These are phyloP conservation scores for Botryotinia calthae DNA, from an alignment of 2,329 filamentous ascomycete species.

Conservation along the genomic window DNA sequence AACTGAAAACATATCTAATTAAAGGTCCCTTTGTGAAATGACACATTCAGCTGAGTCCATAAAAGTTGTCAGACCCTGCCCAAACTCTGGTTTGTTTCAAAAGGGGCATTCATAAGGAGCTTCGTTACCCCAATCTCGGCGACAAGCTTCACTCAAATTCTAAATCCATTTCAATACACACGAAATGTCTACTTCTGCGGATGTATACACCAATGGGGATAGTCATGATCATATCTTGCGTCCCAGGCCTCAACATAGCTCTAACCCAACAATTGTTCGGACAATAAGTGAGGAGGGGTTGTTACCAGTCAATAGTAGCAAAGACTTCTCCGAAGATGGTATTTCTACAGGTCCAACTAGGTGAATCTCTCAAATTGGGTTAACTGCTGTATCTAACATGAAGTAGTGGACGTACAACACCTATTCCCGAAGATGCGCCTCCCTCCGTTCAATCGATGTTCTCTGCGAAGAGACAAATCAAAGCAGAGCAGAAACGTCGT, in stretches of 20 bases:
- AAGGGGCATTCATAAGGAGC: conserved; percentile 16
- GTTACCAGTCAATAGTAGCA: conserved; percentile 21
- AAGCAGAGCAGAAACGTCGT: conserved; percentile 75
- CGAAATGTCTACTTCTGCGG: conserved; percentile 36
- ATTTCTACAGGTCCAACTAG: conserved; percentile 25
- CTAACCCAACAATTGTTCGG: conserved; percentile 33
- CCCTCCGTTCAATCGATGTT: conserved; percentile 86
- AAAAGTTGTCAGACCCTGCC: not conserved
- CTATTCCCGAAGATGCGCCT: conserved; percentile 84
- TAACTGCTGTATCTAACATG: conserved; percentile 21
- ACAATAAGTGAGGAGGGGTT: conserved; percentile 32
- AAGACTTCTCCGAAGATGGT: conserved; percentile 28
- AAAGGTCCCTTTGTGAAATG: conserved; percentile 6
- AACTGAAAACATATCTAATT: not conserved
- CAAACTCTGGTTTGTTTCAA: conserved; percentile 11
- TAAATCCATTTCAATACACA: not conserved
- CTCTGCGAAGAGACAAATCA: conserved; percentile 76
- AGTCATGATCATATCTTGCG: conserved; percentile 38
- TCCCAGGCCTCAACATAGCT: conserved; percentile 33
- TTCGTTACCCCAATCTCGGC: not conserved
- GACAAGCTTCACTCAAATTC: not conserved
- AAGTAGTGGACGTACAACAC: conserved; percentile 74
- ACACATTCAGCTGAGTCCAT: not conserved
- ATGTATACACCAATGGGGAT: conserved; percentile 32
- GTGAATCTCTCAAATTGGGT: not conserved